Conservation (phyloP, 2,329 filamentous ascomycete genomes). For the Ceratocystis eucalypticola region DNA sequence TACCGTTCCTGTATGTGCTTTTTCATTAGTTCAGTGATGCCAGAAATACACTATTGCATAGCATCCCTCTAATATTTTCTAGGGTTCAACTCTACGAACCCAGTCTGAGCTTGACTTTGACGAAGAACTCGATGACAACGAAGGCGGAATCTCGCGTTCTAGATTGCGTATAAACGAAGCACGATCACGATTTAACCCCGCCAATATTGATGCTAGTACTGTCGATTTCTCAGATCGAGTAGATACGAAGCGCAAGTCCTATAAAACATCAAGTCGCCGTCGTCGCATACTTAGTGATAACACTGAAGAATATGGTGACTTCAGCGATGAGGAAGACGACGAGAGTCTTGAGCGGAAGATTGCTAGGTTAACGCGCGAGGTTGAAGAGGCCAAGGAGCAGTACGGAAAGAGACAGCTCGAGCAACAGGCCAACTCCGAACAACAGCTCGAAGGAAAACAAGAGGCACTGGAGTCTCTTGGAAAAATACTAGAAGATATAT, state of each 20-base stretch:
- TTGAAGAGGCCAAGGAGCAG: slow-evolving; percentile 57
- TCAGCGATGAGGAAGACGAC: slow-evolving; percentile 56
- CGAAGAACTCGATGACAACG: slow-evolving; percentile 49
- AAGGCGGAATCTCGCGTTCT: slow-evolving; percentile 58
- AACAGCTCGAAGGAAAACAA: slow-evolving; percentile 31
- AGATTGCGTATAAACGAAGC: slow-evolving; percentile 67
- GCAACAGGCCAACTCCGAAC: slow-evolving; percentile 31
- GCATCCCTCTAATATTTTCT: not conserved
- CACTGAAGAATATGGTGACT: slow-evolving; percentile 55
- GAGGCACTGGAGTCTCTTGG: slow-evolving; percentile 55
- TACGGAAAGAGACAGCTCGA: slow-evolving; percentile 42
- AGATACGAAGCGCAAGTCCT: slow-evolving; percentile 67
- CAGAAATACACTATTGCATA: not conserved
- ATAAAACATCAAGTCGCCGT: slow-evolving; percentile 58
- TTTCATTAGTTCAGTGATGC: not conserved
- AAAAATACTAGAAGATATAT: slow-evolving; percentile 55
- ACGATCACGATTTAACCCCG: slow-evolving; percentile 62
- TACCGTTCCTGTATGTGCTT: slow-evolving; percentile 55
- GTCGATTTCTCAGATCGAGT: slow-evolving; percentile 88
- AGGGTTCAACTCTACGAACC: slow-evolving; percentile 44
- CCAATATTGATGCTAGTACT: slow-evolving; percentile 59
- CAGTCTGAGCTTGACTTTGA: slow-evolving; percentile 50
- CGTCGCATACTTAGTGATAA: slow-evolving; percentile 50
- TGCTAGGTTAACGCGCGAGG: slow-evolving; percentile 67
- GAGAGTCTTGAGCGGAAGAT: slow-evolving; percentile 68